phyloP scores from a whole-genome alignment of 345 rosid species.

The Eucalyptus microcorys region DNA sequence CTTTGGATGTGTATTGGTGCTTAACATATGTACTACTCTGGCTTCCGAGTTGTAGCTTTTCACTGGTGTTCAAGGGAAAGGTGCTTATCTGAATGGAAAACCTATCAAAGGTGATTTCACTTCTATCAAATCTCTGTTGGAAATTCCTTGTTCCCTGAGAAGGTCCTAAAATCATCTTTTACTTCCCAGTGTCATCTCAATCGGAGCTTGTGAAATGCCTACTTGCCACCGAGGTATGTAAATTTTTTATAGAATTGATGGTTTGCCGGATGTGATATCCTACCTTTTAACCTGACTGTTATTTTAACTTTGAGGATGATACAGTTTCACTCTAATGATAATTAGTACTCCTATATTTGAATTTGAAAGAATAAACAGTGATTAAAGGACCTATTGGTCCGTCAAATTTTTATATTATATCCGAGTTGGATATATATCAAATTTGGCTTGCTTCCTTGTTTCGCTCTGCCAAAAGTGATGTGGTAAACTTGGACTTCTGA shows the following conservation, averaged over 20 bases:
- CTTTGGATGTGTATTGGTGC: background rate
- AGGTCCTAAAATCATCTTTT: background rate
- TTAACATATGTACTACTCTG: background rate
- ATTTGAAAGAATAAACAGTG: background rate
- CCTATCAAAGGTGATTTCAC: constrained; percentile 56
- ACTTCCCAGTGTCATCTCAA: constrained; percentile 61
- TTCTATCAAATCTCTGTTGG: background rate
- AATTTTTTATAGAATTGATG: background rate
- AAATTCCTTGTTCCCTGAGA: background rate
- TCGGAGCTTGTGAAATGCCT: constrained; percentile 70
- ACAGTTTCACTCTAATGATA: background rate
- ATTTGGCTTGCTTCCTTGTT: background rate
- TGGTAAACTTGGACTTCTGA: background rate
- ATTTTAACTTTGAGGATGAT: background rate
- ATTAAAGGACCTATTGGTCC: background rate
- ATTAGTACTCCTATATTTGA: background rate
- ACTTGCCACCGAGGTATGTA: constrained; percentile 74
- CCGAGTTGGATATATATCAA: background rate
- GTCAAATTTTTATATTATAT: background rate
- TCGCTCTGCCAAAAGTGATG: background rate
- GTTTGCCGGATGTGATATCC: background rate
- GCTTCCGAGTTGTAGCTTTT: constrained; percentile 40
- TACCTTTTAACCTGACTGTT: background rate
- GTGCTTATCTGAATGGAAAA: constrained; percentile 74
- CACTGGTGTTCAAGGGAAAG: constrained; percentile 64